Percentiles rank a stretch among this genome's conserved stretches.
Evolutionary conservation across 2,329 filamentous ascomycete genomes (phyloP).

Genomic region (Leptosphaerulina australis): DNA sequence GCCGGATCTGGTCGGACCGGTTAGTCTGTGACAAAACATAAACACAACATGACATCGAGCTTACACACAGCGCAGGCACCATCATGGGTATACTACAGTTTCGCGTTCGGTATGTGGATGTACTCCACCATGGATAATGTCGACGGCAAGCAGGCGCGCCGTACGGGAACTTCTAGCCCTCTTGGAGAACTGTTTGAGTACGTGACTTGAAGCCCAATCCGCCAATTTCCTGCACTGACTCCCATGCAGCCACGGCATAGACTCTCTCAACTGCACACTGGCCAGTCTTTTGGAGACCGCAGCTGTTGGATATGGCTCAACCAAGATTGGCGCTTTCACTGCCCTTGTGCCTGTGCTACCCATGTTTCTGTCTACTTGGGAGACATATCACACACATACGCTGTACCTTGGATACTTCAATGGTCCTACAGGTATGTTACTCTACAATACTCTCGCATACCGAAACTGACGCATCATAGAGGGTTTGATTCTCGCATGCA

Average conservation of each 20-base stretch:
- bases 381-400: slow-evolving; percentile 98
- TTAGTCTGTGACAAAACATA: slow-evolving; percentile 54
- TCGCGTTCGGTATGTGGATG: slow-evolving; percentile 95
- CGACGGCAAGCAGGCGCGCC: slow-evolving; percentile 94
- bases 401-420: slow-evolving; percentile 96
- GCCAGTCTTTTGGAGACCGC: slow-evolving; percentile 89
- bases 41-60: neutral
- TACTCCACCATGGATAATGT: slow-evolving; percentile 99
- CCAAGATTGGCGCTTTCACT: slow-evolving; percentile 85
- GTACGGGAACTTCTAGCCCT: slow-evolving; percentile 92
- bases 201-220: slow-evolving; percentile 41
- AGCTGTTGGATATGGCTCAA: slow-evolving; percentile 88
- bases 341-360: slow-evolving; percentile 88
- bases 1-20: slow-evolving; percentile 88
- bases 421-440: slow-evolving; percentile 71
- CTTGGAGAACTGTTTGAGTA: slow-evolving; percentile 94
- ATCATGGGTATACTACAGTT: slow-evolving; percentile 93
- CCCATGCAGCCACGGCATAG: slow-evolving; percentile 78
- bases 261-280: slow-evolving; percentile 95
- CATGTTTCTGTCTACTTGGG: slow-evolving; percentile 99
- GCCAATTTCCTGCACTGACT: slow-evolving; percentile 32
- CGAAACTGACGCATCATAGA: slow-evolving; percentile 56
- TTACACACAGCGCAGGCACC: slow-evolving; percentile 65
- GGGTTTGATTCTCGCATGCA: slow-evolving; percentile 85
- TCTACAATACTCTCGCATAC: neutral